Evolutionary conservation across 768 basidiomycete genomes (phyloP).

Genomic region (Mycena epipterygia): DNA sequence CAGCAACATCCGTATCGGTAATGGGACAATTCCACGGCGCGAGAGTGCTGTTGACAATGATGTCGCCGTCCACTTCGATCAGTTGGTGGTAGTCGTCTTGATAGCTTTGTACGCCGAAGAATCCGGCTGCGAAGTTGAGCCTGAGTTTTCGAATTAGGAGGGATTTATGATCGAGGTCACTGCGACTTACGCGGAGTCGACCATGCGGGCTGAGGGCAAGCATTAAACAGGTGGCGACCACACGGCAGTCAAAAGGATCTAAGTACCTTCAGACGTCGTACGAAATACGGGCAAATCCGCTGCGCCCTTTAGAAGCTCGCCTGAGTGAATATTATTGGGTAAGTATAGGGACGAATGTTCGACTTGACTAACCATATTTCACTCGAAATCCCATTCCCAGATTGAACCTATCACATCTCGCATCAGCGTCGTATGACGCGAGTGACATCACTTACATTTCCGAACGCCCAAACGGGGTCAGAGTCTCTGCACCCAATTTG

Average conservation of each 20-base stretch:
- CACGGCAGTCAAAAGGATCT: constrained; percentile 54
- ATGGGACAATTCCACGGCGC: constrained; percentile 8
- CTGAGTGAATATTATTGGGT: background rate
- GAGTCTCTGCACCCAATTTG: constrained; percentile 80
- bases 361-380: constrained; percentile 59
- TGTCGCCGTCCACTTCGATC: constrained; percentile 63
- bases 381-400: constrained; percentile 71
- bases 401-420: constrained; percentile 50
- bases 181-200: constrained; percentile 55
- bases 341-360: background rate
- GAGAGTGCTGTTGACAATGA: background rate
- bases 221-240: constrained; percentile 44
- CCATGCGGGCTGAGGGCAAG: constrained; percentile 58
- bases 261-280: constrained; percentile 69
- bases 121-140: constrained; percentile 67
- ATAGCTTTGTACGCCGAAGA: constrained; percentile 68
- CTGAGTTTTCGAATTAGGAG: background rate
- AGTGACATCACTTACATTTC: constrained; percentile 64
- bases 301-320: constrained; percentile 58
- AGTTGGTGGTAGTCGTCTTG: constrained; percentile 69
- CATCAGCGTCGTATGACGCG: background rate
- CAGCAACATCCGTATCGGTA: background rate
- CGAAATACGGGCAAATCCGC: constrained; percentile 72
- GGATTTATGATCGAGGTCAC: background rate
- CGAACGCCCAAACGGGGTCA: constrained; percentile 83